Base-by-base conservation (phyloP, 179 eudicot genomes). In the Actinidia chinensis region DNA sequence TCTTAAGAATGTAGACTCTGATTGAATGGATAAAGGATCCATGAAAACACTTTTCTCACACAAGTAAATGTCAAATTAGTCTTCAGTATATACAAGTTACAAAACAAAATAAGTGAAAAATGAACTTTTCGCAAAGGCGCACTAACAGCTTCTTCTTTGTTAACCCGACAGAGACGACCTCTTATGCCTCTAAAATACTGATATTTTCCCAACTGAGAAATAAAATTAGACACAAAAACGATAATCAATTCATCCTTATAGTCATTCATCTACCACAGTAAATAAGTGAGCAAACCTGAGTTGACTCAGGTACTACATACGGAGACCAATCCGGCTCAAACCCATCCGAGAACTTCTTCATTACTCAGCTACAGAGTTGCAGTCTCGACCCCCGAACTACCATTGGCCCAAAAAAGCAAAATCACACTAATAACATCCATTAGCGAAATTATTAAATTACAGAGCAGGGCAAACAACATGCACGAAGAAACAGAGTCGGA, bases 331-430 rank as follows among this genome's bases (percentile, higher is more conserved):
- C 83, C 9, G 44, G 61, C 59, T 78, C 78, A 36, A 78, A 80
- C 20, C 28, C 79, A 40, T 56, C 84, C 4, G 79, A 58, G 36
- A 81, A 82, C 46, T 81, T 67, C 23, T 79, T 70, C 10, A 83
- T 47, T 8, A 54, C 74, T 42, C 90, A 83, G 79, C 86, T 80
- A 73, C 65, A 80, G 61, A 79, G 73, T 74, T 76, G 68, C 40
- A 78, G 58, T 78, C 79, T 80, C 42, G 80, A 79, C 10, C 83
- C 42, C 80, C 76, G 71, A 75, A 50, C 83, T 77, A 74, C 9
- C 40, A 74, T 67, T 43, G n/a, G 46, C 2, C 54, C 17, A 7
- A 5, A 55, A 67, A 51, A 20, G 1, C 0, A 60, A 14, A 56
- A 55, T n/a, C n/a, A n/a, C n/a, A n/a, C n/a, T n/a, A 56, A 44